Base-by-base conservation (phyloP, 2,329 filamentous ascomycete species). In the Acarospora socialis region DNA sequence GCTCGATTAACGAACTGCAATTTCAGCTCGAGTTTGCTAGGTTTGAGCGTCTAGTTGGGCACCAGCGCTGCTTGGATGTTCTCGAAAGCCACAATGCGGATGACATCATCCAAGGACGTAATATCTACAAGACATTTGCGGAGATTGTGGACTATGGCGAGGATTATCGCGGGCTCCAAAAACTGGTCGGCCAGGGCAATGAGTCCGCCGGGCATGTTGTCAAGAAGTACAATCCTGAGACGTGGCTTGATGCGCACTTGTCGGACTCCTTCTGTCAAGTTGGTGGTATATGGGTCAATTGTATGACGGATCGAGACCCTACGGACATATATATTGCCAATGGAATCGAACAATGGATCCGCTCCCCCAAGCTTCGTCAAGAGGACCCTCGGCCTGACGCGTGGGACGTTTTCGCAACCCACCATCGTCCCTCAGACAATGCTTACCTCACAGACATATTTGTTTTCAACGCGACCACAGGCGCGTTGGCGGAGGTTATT, bases 61-160 rank as follows among this genome's bases (percentile, higher is more conserved):
- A 55, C 27, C 26, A 49, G 14, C 49, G 48, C 5, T 53, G 47
- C 36, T 23, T 41, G 10, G 36, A 42, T 5, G 17, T 60, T 12
- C 38, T 59, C n/a, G 15, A 45, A 18, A 37, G 26, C 32, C 34
- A 27, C 2, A 43, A 47, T 5, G 46, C 32, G 2, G 52, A 55
- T 21, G 52, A 57, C 7, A 44, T 44, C 8, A 31, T 60, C 14
- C 47, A 51, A 22, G 51, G 50, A 2, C 48, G 47, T 5, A 53
- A 50, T 36, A 50, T 63, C 7, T 65, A 64, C 43, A 41, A 43
- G 9, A 44, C 47, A 2, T 57, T 62, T 36, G 34, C 39, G 0
- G 42, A 50, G 0, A 43, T 60, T 9, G 52, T 61, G 10, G 45
- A 55, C 29, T 45, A 44, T 16, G 34, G 30, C 2, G 17, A 27